Evolutionary conservation across 768 basidiomycete genomes (phyloP).

Genomic region (Amylocystis lapponica): DNA sequence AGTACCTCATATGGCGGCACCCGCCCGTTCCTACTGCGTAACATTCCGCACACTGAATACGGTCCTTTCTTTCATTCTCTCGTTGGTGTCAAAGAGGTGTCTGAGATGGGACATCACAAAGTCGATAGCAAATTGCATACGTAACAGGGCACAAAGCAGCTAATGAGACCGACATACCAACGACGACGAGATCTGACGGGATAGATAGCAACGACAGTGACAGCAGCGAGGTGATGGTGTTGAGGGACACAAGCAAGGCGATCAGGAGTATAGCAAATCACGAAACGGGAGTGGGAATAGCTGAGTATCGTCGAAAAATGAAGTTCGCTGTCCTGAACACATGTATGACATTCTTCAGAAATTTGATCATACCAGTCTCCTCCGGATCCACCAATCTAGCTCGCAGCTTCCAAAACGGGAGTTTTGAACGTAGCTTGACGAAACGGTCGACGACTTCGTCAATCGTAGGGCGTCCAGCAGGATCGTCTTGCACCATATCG

Average conservation of each 20-base stretch:
- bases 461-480: conserved; percentile 19
- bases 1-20: conserved; percentile 2
- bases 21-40: conserved; percentile 7
- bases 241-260: no score
- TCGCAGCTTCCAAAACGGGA: neutral
- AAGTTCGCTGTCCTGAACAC: neutral
- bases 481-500: conserved; percentile 20
- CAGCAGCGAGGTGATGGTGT: no score
- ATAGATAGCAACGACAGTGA: no score
- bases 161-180: no score
- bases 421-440: neutral
- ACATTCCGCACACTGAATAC: no score
- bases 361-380: neutral
- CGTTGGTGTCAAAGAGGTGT: no score
- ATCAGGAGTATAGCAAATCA: no score
- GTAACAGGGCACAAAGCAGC: no score
- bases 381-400: neutral
- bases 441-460: conserved; percentile 11
- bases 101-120: no score
- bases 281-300: neutral
- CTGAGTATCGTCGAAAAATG: neutral
- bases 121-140: no score
- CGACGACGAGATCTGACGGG: no score
- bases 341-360: neutral
- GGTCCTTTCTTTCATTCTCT: no score